A percentile compares a stretch with the other conserved stretches of the same genome.
These are phyloP conservation scores for Talaromyces pinophilus DNA, from an alignment of 2,329 filamentous ascomycete species.

Conservation along the genomic window DNA sequence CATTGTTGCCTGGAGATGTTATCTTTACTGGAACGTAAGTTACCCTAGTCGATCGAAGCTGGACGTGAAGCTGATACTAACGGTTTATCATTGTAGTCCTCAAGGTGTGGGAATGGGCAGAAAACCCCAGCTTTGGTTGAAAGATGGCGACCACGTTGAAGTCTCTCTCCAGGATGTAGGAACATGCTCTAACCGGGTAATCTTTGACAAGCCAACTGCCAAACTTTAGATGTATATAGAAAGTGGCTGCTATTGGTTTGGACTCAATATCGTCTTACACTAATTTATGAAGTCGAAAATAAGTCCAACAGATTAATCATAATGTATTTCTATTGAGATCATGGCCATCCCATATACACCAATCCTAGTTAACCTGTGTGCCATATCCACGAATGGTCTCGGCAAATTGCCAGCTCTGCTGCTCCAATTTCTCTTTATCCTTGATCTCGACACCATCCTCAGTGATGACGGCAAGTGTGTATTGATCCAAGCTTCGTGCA, in stretches of 20 bases:
- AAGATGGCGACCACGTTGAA: slow-evolving; percentile 69
- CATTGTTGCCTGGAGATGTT: slow-evolving; percentile 44
- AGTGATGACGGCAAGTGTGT: slow-evolving; percentile 87
- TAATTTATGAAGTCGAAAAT: neutral
- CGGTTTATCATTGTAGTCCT: slow-evolving; percentile 56
- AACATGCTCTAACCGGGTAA: slow-evolving; percentile 50
- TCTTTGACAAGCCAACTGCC: slow-evolving; percentile 44
- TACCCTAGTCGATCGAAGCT: slow-evolving; percentile 24
- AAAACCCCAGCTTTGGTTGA: slow-evolving; percentile 66
- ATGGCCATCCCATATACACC: slow-evolving; percentile 9
- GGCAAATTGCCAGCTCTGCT: slow-evolving; percentile 97
- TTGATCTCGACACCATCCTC: slow-evolving; percentile 84
- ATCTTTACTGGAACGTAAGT: slow-evolving; percentile 51
- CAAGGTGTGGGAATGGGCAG: slow-evolving; percentile 71
- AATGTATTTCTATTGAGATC: slow-evolving; percentile 8
- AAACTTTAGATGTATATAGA: slow-evolving; percentile 35
- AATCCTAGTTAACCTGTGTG: slow-evolving; percentile 65
- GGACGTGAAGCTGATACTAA: slow-evolving; percentile 61
- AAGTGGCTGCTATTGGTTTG: neutral
- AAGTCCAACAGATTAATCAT: slow-evolving; percentile 3
- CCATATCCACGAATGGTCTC: slow-evolving; percentile 94
- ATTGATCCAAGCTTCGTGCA: slow-evolving; percentile 85
- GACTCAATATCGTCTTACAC: neutral
- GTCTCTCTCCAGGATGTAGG: slow-evolving; percentile 68
- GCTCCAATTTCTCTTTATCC: slow-evolving; percentile 83